Evolutionary conservation across 2,329 filamentous ascomycete genomes (phyloP).

Genomic region (Aspergillus thermomutatus): DNA sequence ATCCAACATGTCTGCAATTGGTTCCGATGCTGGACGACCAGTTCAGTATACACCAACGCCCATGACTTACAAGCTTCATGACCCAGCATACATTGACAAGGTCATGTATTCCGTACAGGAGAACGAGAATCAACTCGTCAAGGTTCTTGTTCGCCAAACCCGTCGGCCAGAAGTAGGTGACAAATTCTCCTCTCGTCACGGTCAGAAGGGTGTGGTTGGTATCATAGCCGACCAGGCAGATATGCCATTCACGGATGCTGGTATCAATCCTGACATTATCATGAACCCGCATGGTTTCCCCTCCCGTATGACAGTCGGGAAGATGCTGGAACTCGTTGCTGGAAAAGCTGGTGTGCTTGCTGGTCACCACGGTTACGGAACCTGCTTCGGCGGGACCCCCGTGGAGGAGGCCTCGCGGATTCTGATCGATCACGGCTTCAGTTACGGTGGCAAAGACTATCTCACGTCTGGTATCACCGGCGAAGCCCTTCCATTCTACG

Average conservation of each 20-base stretch:
- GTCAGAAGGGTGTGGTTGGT: conserved; percentile 95
- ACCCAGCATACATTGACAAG: conserved; percentile 90
- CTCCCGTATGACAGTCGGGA: conserved; percentile 98
- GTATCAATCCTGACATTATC: conserved; percentile 95
- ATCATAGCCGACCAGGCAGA: conserved; percentile 97
- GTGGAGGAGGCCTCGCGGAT: conserved; percentile 86
- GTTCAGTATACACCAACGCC: conserved; percentile 38
- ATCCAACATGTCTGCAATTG: conserved; percentile 66
- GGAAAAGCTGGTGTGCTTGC: conserved; percentile 89
- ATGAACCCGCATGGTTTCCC: conserved; percentile 99
- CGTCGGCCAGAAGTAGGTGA: conserved; percentile 91
- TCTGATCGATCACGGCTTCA: conserved; percentile 84
- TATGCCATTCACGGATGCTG: conserved; percentile 89
- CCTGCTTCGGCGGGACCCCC: conserved; percentile 75
- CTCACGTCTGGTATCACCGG: conserved; percentile 94
- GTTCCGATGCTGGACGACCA: conserved; percentile 55
- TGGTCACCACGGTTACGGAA: conserved; percentile 87
- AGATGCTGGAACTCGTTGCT: conserved; percentile 90
- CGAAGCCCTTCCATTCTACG: conserved; percentile 88
- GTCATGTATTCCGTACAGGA: conserved; percentile 91
- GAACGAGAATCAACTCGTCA: conserved; percentile 79
- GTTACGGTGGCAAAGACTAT: conserved; percentile 95
- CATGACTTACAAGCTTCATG: conserved; percentile 73
- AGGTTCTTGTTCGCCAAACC: conserved; percentile 94
- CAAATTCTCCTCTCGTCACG: conserved; percentile 98